Base-by-base conservation (phyloP, 805 yeast species). In the Wickerhamiella sorbophila region DNA sequence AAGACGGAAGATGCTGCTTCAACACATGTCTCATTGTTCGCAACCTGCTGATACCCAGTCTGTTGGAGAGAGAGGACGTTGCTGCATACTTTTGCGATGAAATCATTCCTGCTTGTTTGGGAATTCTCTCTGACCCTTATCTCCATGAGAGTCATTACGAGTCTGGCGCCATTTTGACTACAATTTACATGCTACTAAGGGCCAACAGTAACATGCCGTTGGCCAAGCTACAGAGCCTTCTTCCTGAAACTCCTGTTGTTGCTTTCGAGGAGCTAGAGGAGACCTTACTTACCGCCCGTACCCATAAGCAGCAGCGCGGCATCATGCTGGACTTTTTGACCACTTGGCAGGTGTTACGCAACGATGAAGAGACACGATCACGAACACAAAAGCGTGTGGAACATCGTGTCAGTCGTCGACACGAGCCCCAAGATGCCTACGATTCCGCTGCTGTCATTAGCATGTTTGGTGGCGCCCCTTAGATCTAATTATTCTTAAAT, bases 1-100 rank as follows among this genome's bases (percentile, higher is more conserved):
- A 81, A 52, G 98, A 88, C 56, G 81, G 91, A 27, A 79, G 91
- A 55, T 88, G 97, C 58, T 78, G 94, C 4, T 88, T 82, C 63
- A 91, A 91, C 59, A 82, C 94, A 2, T 79, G 88, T 39, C 62
- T 88, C 45, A 76, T 88, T 24, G 68, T 88, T 44, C 71, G 93
- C 46, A 78, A 81, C 46, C 68, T 87, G 43, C 63, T 87, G 43
- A 44, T 50, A 15, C 48, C 52, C 21, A 72, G 84, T 33, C 64
- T 85, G 32, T 67, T 78, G 33, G 72, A 75, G 48, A 79, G 81
- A 52, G 77, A 74, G 16, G 80, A 76, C 48, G 88, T 87, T 37
- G 95, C 86, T 62, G 68, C 68, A 41, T 77, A 72, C 52, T 59
- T 80, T 34, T 70, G 77, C 50, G 75, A 74, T 24, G 72, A 75